phyloP scores from a whole-genome alignment of 169 alveolate genomes.

The Eimeria necatrix region DNA sequence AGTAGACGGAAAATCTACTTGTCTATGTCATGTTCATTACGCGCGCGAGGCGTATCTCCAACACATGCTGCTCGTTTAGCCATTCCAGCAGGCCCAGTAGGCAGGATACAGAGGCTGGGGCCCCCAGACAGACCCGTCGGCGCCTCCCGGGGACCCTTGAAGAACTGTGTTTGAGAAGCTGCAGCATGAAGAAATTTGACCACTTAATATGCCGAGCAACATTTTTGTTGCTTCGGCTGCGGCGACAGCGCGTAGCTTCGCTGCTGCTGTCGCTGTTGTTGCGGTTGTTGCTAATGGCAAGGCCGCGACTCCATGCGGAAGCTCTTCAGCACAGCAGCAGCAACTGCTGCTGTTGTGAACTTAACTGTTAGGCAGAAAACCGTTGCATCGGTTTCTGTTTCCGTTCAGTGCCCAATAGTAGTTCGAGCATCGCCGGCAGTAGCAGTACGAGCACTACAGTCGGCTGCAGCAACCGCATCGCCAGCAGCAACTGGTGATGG shows the following conservation, averaged over 20 bases:
- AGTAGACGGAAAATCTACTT: too few relatives aligned
- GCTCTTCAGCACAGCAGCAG: not conserved
- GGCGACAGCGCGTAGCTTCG: not conserved
- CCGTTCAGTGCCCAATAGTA: not conserved
- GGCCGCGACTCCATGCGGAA: not conserved
- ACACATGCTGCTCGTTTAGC: too few relatives aligned
- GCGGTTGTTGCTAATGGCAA: not conserved
- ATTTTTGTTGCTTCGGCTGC: not conserved
- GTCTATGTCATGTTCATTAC: too few relatives aligned
- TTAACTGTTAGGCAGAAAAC: not conserved
- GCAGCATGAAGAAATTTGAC: too few relatives aligned
- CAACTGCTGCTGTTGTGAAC: slow-evolving; percentile 10
- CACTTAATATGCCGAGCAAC: not conserved
- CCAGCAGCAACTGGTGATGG: not conserved
- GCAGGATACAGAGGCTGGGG: too few relatives aligned
- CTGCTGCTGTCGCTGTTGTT: slow-evolving; percentile 16
- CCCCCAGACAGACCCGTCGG: too few relatives aligned
- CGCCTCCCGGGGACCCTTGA: too few relatives aligned
- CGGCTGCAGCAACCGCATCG: not conserved
- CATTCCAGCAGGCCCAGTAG: too few relatives aligned
- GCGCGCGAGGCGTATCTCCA: too few relatives aligned
- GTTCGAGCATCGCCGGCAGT: not conserved
- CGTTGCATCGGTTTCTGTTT: not conserved
- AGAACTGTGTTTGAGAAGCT: too few relatives aligned
- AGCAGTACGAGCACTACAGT: not conserved